Evolutionary conservation across 805 yeast species (phyloP), one percentile per base, ranked within the genome.

Genomic region (Yarrowia yakushimensis): DNA sequence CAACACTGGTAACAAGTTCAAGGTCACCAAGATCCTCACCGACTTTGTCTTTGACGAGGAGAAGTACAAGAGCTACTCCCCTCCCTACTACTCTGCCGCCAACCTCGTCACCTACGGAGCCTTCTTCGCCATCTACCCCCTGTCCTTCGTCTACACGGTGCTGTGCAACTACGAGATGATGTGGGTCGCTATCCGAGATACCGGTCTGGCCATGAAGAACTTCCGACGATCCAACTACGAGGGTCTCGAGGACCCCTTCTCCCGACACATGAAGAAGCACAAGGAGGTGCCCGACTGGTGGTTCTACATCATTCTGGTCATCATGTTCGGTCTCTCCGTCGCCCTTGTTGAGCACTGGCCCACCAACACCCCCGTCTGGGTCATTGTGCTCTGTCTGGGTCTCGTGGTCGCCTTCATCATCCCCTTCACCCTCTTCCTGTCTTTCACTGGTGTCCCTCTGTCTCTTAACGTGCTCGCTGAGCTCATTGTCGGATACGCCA

Each of bases 261-360:
- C 62, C 22, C 36, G 64, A 37, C 76, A 83, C 67, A 83, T 82
- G 84, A 69, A 67, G 46, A 75, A 72, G 62, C 86, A 86, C 71
- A 79, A 79, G 37, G 90, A 86, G 66, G 89, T 85, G 20, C 94
- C 96, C 1, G 87, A 84, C 66, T 84, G 86, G 85, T 85, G 90
- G 89, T 86, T 81, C 41, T 63, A 82, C n/a, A 66, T 75, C 13
- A 76, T 85, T 27, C 74, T 84, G 9, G 66, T 76, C 2, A 72
- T 81, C 43, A 72, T 79, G 72, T 78, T 70, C 25, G 74, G 75
- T 0, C 74, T 83, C 18, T 52, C 60, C 9, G 18, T 52, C 11
- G 60, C 60, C 11, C 45, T 37, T 18, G 70, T 79, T 39, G 69
- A 75, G 50, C 73, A 71, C 8, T 79, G 79, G 76, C 73, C 71